These are phyloP conservation scores for Irpex sp. DNA, from an alignment of 1,284 basidiomycete genomes.

Conservation along the genomic window DNA sequence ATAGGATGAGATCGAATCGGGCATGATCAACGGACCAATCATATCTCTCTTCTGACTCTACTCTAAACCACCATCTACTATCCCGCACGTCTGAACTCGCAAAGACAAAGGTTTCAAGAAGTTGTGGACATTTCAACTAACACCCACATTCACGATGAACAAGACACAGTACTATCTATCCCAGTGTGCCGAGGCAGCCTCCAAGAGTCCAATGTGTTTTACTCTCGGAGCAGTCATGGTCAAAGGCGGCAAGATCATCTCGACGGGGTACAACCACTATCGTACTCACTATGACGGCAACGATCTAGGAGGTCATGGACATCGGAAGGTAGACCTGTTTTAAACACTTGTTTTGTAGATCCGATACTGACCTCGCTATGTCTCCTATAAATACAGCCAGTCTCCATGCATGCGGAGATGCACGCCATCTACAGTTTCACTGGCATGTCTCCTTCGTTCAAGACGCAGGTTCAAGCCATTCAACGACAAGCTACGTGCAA, in stretches of 20 bases:
- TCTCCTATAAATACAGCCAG: constrained; percentile 26
- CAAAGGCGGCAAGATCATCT: constrained; percentile 53
- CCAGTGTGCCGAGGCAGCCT: constrained; percentile 45
- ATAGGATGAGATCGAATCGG: neutral
- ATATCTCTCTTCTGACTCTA: neutral
- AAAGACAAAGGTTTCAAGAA: too few relatives aligned
- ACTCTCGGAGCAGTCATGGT: constrained; percentile 51
- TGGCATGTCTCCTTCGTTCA: constrained; percentile 48
- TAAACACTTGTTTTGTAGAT: too few relatives aligned
- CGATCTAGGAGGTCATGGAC: constrained; percentile 35
- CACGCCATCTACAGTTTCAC: constrained; percentile 49
- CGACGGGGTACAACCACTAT: constrained; percentile 49
- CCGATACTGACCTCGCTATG: too few relatives aligned
- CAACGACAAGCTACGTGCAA: constrained; percentile 22
- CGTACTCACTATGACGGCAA: constrained; percentile 49
- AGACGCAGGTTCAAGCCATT: constrained; percentile 46
- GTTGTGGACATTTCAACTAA: too few relatives aligned
- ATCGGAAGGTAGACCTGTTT: constrained; percentile 34
- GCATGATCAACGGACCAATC: neutral
- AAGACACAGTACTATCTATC: constrained; percentile 51
- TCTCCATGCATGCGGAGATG: constrained; percentile 62
- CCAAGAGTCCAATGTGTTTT: constrained; percentile 50
- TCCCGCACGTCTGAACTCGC: neutral
- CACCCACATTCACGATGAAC: constrained; percentile 27
- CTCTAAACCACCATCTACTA: neutral